phyloP scores from a whole-genome alignment of 768 basidiomycete species.

The Lactarius hatsudake region DNA sequence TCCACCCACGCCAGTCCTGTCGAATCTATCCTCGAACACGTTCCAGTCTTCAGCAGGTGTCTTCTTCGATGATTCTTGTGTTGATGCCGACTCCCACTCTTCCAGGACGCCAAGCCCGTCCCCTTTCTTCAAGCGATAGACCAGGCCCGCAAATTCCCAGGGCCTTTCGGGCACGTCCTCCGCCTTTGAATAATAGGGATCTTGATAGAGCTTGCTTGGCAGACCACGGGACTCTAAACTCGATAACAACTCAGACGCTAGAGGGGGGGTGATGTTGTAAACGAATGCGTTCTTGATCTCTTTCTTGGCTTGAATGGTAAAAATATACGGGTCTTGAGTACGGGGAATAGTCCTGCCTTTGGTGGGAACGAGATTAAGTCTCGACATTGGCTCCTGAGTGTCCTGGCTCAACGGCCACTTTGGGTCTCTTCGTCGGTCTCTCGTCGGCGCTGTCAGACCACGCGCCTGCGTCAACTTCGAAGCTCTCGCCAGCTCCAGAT shows the following conservation, averaged over 20 bases:
- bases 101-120: conserved; percentile 55
- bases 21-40: conserved; percentile 20
- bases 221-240: conserved; percentile 48
- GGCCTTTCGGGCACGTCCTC: conserved; percentile 65
- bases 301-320: conserved; percentile 23
- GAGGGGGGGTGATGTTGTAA: conserved; percentile 53
- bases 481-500: conserved; percentile 1
- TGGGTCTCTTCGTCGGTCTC: conserved; percentile 24
- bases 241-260: conserved; percentile 43
- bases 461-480: conserved; percentile 8
- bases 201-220: conserved; percentile 61
- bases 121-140: conserved; percentile 69
- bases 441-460: conserved; percentile 14
- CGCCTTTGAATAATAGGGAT: conserved; percentile 77
- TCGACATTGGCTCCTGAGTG: background rate
- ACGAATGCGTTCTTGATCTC: conserved; percentile 40
- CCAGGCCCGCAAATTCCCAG: conserved; percentile 75
- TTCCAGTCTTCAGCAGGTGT: conserved; percentile 9
- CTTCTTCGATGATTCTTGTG: background rate
- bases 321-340: conserved; percentile 18
- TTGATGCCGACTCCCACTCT: conserved; percentile 47
- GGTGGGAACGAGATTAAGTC: conserved; percentile 2
- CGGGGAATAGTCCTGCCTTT: conserved; percentile 4
- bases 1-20: conserved; percentile 45
- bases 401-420: conserved; percentile 9